phyloP scores from a whole-genome alignment of 1,139 yeast genomes.

The Nakaseomyces uthaithaninus region DNA sequence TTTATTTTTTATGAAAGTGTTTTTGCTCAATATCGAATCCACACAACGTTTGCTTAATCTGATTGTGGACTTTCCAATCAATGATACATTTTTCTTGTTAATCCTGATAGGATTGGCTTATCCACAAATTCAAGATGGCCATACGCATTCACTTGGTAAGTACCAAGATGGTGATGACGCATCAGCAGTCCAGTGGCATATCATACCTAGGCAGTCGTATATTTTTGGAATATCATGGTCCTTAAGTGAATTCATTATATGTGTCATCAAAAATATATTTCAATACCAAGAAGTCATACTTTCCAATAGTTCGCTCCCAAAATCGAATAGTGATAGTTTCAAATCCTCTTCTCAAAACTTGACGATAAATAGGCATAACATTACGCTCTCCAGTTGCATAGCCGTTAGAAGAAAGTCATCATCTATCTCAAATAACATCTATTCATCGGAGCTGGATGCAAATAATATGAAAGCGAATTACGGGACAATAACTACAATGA shows the following conservation, averaged over 20 bases:
- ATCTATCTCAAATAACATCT: conserved; percentile 29
- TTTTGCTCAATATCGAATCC: conserved; percentile 20
- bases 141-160: conserved; percentile 4
- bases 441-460: conserved; percentile 14
- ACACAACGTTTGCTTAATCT: conserved; percentile 18
- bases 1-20: conserved; percentile 25
- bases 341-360: conserved; percentile 7
- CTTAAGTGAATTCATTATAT: conserved; percentile 26
- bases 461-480: conserved; percentile 7
- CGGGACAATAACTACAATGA: conserved; percentile 9
- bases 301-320: conserved; percentile 1
- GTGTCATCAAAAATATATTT: conserved; percentile 22
- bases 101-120: conserved; percentile 31
- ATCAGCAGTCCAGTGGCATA: conserved; percentile 23
- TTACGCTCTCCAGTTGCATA: conserved; percentile 29
- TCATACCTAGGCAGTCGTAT: conserved; percentile 31
- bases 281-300: conserved; percentile 23
- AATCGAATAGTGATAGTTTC: conserved; percentile 7
- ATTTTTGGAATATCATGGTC: conserved; percentile 32
- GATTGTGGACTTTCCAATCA: conserved; percentile 27
- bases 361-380: conserved; percentile 17
- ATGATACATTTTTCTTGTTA: conserved; percentile 30
- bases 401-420: conserved; percentile 27
- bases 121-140: conserved; percentile 29
- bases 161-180: conserved; percentile 8